Conservation (phyloP, 306 rosid genomes). For the Cicer yamashitae region DNA sequence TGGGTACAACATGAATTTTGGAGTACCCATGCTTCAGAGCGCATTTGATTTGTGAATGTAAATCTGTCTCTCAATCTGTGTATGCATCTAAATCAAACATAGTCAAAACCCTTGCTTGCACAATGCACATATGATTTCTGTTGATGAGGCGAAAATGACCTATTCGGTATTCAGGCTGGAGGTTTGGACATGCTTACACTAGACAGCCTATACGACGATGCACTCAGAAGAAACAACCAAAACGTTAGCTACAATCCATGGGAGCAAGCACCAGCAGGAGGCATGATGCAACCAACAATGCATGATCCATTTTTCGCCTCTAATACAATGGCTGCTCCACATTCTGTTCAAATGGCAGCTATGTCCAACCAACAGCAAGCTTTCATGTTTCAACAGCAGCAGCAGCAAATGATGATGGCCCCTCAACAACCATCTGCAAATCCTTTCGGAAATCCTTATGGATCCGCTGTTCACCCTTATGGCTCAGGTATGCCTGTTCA, state of each 20-base stretch:
- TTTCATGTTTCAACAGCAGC: constrained; percentile 81
- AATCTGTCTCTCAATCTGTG: neutral
- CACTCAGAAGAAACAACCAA: constrained; percentile 87
- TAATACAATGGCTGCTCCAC: constrained; percentile 73
- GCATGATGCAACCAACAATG: constrained; percentile 69
- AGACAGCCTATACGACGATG: constrained; percentile 97
- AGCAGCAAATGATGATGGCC: constrained; percentile 80
- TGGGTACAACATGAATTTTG: no score
- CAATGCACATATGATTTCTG: neutral
- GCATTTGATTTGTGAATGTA: constrained; percentile 6
- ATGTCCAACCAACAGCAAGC: constrained; percentile 93
- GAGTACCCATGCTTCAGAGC: no score
- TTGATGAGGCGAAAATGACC: constrained; percentile 40
- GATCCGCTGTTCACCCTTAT: constrained; percentile 69
- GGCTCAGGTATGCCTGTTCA: constrained; percentile 93
- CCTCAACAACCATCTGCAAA: constrained; percentile 69
- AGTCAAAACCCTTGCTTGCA: neutral
- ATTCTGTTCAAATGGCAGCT: constrained; percentile 85
- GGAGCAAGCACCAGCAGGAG: constrained; percentile 72
- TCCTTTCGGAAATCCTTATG: constrained; percentile 89
- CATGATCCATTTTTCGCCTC: constrained; percentile 89
- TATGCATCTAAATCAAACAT: neutral
- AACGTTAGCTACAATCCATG: constrained; percentile 93
- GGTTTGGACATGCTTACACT: constrained; percentile 93
- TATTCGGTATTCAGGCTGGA: constrained; percentile 72